Evolutionary conservation across 371 early-diverging fungal genomes (phyloP).

Genomic region (Mucor circinelloides): DNA sequence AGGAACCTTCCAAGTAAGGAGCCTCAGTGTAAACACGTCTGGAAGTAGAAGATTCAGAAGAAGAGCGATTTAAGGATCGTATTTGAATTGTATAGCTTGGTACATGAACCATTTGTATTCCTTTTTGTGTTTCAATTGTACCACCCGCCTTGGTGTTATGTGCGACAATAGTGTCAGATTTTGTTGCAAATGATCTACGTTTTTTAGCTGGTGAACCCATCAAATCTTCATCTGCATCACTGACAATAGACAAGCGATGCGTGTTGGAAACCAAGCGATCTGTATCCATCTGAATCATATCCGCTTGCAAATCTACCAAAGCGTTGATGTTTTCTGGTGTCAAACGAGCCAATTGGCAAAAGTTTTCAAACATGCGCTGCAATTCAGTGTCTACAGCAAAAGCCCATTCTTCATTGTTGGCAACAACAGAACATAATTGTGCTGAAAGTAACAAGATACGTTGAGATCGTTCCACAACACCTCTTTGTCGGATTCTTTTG

Average conservation of each 20-base stretch:
- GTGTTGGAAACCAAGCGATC: constrained; percentile 34
- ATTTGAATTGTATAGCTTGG: constrained; percentile 42
- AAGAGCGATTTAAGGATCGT: constrained; percentile 26
- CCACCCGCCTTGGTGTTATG: not conserved
- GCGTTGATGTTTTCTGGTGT: constrained; percentile 20
- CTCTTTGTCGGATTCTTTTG: constrained; percentile 43
- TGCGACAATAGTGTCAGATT: constrained; percentile 1
- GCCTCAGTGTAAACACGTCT: constrained; percentile 10
- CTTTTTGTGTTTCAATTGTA: constrained; percentile 31
- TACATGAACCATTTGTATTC: constrained; percentile 40
- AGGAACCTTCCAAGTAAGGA: not conserved
- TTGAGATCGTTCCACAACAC: constrained; percentile 39
- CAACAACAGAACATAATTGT: constrained; percentile 40
- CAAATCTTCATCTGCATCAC: constrained; percentile 7
- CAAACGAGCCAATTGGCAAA: constrained; percentile 28
- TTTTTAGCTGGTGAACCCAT: constrained; percentile 33
- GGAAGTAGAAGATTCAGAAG: constrained; percentile 21
- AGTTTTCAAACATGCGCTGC: constrained; percentile 36
- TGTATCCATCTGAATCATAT: constrained; percentile 25
- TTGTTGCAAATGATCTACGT: constrained; percentile 25
- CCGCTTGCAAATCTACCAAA: constrained; percentile 24
- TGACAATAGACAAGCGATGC: constrained; percentile 27
- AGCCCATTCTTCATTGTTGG: constrained; percentile 42
- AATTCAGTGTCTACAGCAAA: constrained; percentile 35
- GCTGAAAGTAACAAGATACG: constrained; percentile 32